Percentiles rank a stretch among this genome's conserved stretches.
These are phyloP conservation scores for Salix arbutifolia DNA, from an alignment of 345 rosid genomes.

Conservation along the genomic window DNA sequence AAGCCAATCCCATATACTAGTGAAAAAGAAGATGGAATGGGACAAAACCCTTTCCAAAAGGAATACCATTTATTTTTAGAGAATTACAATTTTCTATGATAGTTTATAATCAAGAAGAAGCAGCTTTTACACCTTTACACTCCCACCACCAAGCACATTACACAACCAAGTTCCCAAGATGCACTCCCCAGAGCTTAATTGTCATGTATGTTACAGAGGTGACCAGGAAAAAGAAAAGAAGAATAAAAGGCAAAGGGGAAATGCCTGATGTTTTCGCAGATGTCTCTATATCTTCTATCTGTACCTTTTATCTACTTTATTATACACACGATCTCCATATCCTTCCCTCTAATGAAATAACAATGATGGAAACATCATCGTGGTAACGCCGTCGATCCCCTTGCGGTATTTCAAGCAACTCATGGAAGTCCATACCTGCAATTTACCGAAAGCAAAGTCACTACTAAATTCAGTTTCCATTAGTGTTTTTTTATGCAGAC, in stretches of 20 bases:
- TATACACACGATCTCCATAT: conserved; percentile 68
- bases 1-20: neutral
- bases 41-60: conserved; percentile 20
- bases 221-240: conserved; percentile 23
- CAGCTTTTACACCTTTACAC: conserved; percentile 43
- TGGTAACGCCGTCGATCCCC: conserved; percentile 37
- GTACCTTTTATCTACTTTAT: conserved; percentile 22
- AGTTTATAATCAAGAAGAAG: conserved; percentile 32
- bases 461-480: neutral
- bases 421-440: conserved; percentile 56
- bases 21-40: neutral
- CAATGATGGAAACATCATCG: conserved; percentile 31
- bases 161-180: conserved; percentile 23
- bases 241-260: conserved; percentile 18
- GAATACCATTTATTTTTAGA: conserved; percentile 32
- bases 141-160: conserved; percentile 26
- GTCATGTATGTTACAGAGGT: conserved; percentile 33
- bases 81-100: conserved; percentile 33
- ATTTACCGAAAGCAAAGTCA: conserved; percentile 10
- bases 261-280: conserved; percentile 20
- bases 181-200: conserved; percentile 20
- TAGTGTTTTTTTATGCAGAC: neutral
- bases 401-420: conserved; percentile 30
- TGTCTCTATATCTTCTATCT: conserved; percentile 21
- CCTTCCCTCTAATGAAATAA: conserved; percentile 34